phyloP scores from a whole-genome alignment of 352 stramenopile species.

The Globisporangium radiosum region DNA sequence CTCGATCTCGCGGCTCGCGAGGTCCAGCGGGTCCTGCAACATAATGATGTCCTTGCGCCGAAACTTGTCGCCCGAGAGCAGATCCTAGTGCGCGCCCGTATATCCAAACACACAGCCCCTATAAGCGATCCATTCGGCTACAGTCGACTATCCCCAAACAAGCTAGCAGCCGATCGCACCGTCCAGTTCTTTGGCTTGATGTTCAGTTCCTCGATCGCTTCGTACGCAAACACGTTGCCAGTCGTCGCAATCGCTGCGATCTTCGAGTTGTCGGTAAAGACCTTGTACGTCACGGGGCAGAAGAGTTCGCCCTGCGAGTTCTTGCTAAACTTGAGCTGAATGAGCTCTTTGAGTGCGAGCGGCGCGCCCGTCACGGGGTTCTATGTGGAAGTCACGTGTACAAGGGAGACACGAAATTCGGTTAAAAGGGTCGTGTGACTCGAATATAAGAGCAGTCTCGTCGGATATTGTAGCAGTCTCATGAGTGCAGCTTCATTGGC shows the following conservation, averaged over 20 bases:
- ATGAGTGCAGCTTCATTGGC: too few relatives aligned
- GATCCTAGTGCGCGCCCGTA: constrained; percentile 46
- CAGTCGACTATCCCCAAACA: too few relatives aligned
- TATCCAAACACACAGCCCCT: too few relatives aligned
- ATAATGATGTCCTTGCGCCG: constrained; percentile 92
- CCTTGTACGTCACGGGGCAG: constrained; percentile 96
- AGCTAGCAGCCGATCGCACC: constrained; percentile 15
- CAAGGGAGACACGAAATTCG: background rate
- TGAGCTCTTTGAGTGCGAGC: constrained; percentile 91
- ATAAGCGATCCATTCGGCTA: too few relatives aligned
- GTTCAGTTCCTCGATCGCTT: constrained; percentile 98
- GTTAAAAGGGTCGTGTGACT: background rate
- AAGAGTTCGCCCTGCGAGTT: constrained; percentile 76
- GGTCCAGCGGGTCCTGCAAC: constrained; percentile 92
- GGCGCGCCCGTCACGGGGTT: constrained; percentile 94
- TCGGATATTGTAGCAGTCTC: too few relatives aligned
- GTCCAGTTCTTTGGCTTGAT: constrained; percentile 97
- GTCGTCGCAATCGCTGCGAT: constrained; percentile 74
- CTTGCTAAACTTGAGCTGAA: constrained; percentile 83
- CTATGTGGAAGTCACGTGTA: constrained; percentile 14
- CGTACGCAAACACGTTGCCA: constrained; percentile 96
- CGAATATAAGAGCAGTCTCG: too few relatives aligned
- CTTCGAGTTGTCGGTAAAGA: constrained; percentile 86
- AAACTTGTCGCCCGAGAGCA: constrained; percentile 91
- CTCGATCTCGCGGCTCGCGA: constrained; percentile 91